These are phyloP conservation scores for Wickerhamomyces sp. DNA, from an alignment of 1,139 yeast species.

Conservation along the genomic window DNA sequence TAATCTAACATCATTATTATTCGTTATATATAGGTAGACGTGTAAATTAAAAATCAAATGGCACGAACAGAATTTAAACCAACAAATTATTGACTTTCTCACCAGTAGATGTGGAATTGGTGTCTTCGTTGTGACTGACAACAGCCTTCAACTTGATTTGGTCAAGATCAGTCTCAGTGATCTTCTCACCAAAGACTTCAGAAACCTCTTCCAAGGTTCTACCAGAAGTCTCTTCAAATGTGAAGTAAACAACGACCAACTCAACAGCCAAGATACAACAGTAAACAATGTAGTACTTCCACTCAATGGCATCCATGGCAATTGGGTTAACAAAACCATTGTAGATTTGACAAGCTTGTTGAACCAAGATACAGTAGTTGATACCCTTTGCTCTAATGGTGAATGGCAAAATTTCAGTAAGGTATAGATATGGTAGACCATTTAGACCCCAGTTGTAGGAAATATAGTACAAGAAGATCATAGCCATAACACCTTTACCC, in stretches of 20 bases:
- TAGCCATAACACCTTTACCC: conserved; percentile 31
- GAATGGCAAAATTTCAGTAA: conserved; percentile 35
- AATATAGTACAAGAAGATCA: conserved; percentile 29
- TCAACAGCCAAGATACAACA: conserved; percentile 37
- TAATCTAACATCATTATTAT: too few relatives aligned
- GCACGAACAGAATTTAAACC: too few relatives aligned
- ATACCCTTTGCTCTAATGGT: conserved; percentile 31
- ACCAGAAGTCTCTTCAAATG: conserved; percentile 46
- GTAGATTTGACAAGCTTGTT: conserved; percentile 28
- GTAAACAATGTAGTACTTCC: conserved; percentile 58
- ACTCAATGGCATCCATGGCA: conserved; percentile 52
- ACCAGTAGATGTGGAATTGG: neutral
- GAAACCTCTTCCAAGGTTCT: conserved; percentile 50
- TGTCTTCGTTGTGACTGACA: conserved; percentile 4
- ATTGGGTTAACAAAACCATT: conserved; percentile 52
- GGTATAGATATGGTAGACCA: conserved; percentile 27
- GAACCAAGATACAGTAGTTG: conserved; percentile 26
- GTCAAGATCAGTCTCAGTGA: conserved; percentile 5
- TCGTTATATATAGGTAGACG: too few relatives aligned
- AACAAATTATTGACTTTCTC: conserved; percentile 1
- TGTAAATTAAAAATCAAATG: too few relatives aligned
- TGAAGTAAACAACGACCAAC: conserved; percentile 33
- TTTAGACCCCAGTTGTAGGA: conserved; percentile 27
- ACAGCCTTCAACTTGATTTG: conserved; percentile 3
- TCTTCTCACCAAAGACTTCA: conserved; percentile 19